Evolutionary conservation across 305 asterid genomes (phyloP), one percentile per base, ranked within the genome.

Genomic region (Fraxinus velutina): DNA sequence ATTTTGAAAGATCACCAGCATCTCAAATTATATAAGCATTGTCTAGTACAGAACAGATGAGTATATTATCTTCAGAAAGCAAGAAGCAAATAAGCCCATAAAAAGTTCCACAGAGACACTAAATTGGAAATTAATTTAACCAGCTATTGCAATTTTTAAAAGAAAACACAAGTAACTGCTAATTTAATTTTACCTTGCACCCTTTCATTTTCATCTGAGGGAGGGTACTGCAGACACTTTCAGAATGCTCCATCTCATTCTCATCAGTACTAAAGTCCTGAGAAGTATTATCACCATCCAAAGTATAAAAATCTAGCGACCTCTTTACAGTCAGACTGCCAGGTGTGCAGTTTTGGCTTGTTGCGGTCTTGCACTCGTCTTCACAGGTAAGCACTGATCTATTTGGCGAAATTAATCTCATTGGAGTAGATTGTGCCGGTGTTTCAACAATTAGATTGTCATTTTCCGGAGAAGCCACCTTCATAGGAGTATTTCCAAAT

Each of bases 391-490:
- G 91, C 50, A 81, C 84, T 17, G 90, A 89, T 80, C 89, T 84
- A 85, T 82, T 90, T 52, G 96, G 96, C 2, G 90, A 85, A 86
- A 85, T 85, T 52, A 93, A 82, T 82, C 95, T 92, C 86, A 85
- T 81, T 21, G 98, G 97, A 66, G 95, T 91, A 73, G 86, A 82
- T 52, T 84, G 93, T 68, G 83, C 86, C 82, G 98, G 98, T 73
- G 98, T 95, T 77, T 84, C 95, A 73, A 93, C 88, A 71, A 76
- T 55, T 77, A 90, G 34, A 76, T 80, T 71, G 79, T 75, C 86
- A 79, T 68, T 76, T 79, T 79, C 89, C 22, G 84, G 74, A 68
- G 21, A 74, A 24, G 76, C 73, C 83, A 88, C 84, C 90, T 93
- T 93, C 82, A 88, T 30, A 72, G 97, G 97, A 84, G 98, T 93